phyloP scores from a whole-genome alignment of 2,329 filamentous ascomycete species.

The Sclerotiophoma versabilis region DNA sequence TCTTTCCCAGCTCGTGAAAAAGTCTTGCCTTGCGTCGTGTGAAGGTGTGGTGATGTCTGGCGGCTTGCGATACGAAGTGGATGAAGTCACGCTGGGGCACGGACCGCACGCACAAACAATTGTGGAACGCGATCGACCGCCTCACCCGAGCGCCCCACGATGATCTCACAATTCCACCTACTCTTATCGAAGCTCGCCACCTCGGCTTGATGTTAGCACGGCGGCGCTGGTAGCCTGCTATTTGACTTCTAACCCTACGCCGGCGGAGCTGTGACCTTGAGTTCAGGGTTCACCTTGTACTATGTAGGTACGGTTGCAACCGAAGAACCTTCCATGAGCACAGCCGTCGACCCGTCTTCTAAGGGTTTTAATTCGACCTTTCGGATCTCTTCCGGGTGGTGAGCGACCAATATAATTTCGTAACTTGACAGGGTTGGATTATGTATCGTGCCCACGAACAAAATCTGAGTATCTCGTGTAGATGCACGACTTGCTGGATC shows the following conservation, averaged over 20 bases:
- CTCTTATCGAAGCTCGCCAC: not conserved
- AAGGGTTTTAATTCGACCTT: not conserved
- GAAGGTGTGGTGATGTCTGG: not conserved
- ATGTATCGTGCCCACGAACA: not conserved
- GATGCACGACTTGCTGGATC: not conserved
- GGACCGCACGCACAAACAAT: not conserved
- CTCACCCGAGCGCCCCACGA: constrained; percentile 3
- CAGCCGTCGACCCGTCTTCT: not conserved
- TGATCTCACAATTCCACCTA: constrained; percentile 1
- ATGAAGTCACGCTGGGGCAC: constrained; percentile 7
- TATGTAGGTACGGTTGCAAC: not conserved
- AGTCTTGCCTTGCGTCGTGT: not conserved
- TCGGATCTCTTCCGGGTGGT: not conserved
- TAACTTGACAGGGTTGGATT: not conserved
- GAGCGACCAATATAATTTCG: not conserved
- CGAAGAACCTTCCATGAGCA: not conserved
- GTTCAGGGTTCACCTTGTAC: not conserved
- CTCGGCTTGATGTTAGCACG: not conserved
- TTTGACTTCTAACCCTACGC: not conserved
- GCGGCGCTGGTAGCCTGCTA: not conserved
- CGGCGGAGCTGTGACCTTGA: not conserved
- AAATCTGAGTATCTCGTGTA: not conserved
- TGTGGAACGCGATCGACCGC: constrained; percentile 4
- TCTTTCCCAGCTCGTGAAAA: not conserved
- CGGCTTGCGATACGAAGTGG: constrained; percentile 3